phyloP scores from a whole-genome alignment of 495 filamentous ascomycete genomes.

The Monascus purpureus region DNA sequence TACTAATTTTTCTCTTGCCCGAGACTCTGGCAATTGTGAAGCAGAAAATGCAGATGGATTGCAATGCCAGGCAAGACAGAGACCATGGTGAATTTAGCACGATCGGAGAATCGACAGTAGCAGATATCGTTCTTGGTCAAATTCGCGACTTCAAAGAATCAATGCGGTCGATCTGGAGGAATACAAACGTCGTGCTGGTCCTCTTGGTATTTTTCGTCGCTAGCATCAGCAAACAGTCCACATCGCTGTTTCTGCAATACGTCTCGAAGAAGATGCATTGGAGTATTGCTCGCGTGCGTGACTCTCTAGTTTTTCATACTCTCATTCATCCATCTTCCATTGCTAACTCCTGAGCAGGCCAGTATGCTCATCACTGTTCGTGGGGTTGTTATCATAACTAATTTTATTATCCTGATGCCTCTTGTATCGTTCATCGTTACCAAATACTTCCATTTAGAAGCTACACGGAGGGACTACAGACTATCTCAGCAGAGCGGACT shows the following conservation, averaged over 20 bases:
- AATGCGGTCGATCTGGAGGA: conserved; percentile 17
- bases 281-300: conserved; percentile 23
- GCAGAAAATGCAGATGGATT: conserved; percentile 3
- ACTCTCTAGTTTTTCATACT: conserved; percentile 4
- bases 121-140: conserved; percentile 6
- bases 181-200: conserved; percentile 13
- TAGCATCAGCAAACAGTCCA: conserved; percentile 14
- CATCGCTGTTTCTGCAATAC: conserved; percentile 24
- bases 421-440: conserved; percentile 7
- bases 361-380: conserved; percentile 27
- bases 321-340: conserved; percentile 8
- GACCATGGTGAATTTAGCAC: conserved; percentile 1
- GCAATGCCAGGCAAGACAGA: background rate
- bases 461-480: conserved; percentile 17
- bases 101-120: conserved; percentile 3
- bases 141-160: conserved; percentile 15
- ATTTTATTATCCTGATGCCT: conserved; percentile 19
- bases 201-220: conserved; percentile 19
- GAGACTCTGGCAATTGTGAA: conserved; percentile 25
- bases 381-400: conserved; percentile 18
- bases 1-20: conserved; percentile 23
- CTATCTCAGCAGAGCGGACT: conserved; percentile 17
- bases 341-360: conserved; percentile 9
- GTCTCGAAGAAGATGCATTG: conserved; percentile 27
- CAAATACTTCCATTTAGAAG: conserved; percentile 13